Percentiles rank a stretch among this genome's conserved stretches.
Evolutionary conservation across 306 rosid genomes (phyloP).

Genomic region (Trifolium repens): DNA sequence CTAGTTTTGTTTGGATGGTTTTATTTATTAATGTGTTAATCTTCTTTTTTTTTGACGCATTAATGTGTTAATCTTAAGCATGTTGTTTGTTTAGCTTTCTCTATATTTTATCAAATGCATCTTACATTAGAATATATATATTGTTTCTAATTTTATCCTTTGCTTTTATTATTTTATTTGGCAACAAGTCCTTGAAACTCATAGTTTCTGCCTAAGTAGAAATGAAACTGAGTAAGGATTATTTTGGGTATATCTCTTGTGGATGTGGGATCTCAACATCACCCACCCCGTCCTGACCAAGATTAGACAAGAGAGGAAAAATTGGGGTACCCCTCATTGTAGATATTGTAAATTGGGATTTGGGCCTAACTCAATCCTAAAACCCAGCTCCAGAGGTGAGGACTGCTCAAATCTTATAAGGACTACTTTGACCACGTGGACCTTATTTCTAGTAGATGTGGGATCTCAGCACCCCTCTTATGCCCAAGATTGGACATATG

Average conservation of each 20-base stretch:
- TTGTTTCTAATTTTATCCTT: background rate
- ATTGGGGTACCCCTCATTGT: background rate
- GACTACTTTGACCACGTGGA: background rate
- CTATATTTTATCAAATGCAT: conserved; percentile 13
- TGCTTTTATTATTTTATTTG: background rate
- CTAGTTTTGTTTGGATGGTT: conserved; percentile 25
- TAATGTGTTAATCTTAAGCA: background rate
- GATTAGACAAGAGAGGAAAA: background rate
- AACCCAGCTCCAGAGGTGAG: background rate
- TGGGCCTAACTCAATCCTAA: background rate
- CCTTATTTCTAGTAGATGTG: background rate
- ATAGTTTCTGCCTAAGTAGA: background rate
- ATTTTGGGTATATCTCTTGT: background rate
- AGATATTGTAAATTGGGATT: background rate
- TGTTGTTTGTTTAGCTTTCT: conserved; percentile 3
- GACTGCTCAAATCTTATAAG: background rate
- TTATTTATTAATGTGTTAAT: background rate
- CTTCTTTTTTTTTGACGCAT: background rate
- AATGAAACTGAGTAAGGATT: background rate
- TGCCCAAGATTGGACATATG: background rate
- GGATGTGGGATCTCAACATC: background rate
- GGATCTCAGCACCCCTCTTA: background rate
- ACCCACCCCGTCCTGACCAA: background rate
- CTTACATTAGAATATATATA: background rate
- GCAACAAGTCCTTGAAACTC: background rate